A percentile compares a stretch with the other conserved stretches of the same genome.
phyloP scores from a whole-genome alignment of 2,329 filamentous ascomycete species.

The Alternaria sp. region DNA sequence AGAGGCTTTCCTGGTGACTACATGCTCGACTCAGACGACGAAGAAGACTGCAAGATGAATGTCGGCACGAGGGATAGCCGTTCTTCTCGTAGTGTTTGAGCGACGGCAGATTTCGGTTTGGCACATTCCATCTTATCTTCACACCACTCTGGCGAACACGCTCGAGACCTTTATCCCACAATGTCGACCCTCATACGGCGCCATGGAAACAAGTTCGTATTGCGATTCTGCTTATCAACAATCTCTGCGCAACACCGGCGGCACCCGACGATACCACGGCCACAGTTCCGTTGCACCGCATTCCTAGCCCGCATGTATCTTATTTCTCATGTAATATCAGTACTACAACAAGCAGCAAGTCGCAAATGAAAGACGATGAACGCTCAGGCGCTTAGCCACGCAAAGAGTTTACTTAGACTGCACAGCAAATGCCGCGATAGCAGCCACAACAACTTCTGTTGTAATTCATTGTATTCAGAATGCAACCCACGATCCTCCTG shows the following conservation, averaged over 20 bases:
- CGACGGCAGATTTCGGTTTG: background rate
- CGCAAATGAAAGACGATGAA: background rate
- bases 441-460: background rate
- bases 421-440: background rate
- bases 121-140: background rate
- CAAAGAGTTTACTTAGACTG: background rate
- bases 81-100: slow-evolving; percentile 10
- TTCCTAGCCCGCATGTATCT: background rate
- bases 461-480: background rate
- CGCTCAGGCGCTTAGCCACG: background rate
- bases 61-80: background rate
- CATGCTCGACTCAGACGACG: slow-evolving; percentile 4
- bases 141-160: background rate
- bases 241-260: background rate
- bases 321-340: background rate
- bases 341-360: background rate
- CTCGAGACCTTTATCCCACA: background rate
- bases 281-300: background rate
- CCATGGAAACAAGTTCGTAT: background rate
- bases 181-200: background rate
- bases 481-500: background rate
- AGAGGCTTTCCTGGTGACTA: slow-evolving; percentile 25
- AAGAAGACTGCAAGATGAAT: slow-evolving; percentile 7
- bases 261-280: background rate
- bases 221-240: background rate